These are phyloP conservation scores for Themeda triandra DNA, from an alignment of 176 grass and related monocot genomes.

Conservation along the genomic window DNA sequence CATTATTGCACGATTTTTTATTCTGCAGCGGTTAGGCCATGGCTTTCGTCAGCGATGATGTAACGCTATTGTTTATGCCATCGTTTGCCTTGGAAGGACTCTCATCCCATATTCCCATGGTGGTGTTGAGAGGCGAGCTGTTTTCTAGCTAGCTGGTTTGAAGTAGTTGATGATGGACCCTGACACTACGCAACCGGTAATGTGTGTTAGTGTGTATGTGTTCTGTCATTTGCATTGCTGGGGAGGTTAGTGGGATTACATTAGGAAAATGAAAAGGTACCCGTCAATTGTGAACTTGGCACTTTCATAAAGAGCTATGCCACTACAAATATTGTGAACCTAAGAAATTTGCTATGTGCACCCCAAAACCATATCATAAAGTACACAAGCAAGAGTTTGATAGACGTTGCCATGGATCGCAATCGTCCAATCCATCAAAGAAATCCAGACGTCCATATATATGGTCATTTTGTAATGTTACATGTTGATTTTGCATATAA, in stretches of 20 bases:
- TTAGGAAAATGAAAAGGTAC: background rate
- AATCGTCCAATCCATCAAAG: background rate
- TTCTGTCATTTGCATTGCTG: background rate
- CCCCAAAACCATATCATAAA: no score
- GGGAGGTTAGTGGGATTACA: background rate
- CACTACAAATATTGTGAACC: background rate
- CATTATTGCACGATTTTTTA: background rate
- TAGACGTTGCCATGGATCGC: background rate
- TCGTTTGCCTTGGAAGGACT: background rate
- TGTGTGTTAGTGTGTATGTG: background rate
- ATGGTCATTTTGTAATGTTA: background rate
- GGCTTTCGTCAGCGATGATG: conserved; percentile 10
- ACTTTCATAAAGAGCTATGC: background rate
- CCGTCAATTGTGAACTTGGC: background rate
- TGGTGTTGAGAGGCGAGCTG: background rate
- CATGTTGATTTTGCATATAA: background rate
- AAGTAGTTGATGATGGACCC: background rate
- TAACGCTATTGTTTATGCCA: background rate
- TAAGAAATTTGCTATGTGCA: background rate
- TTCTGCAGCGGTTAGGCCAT: background rate
- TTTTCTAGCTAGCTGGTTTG: background rate
- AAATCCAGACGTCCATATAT: background rate
- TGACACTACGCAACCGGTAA: conserved; percentile 9
- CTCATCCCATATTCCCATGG: no score
- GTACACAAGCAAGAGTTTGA: background rate